Base-by-base conservation (phyloP, 164 flowering plant genomes). In the Brasenia schreberi region DNA sequence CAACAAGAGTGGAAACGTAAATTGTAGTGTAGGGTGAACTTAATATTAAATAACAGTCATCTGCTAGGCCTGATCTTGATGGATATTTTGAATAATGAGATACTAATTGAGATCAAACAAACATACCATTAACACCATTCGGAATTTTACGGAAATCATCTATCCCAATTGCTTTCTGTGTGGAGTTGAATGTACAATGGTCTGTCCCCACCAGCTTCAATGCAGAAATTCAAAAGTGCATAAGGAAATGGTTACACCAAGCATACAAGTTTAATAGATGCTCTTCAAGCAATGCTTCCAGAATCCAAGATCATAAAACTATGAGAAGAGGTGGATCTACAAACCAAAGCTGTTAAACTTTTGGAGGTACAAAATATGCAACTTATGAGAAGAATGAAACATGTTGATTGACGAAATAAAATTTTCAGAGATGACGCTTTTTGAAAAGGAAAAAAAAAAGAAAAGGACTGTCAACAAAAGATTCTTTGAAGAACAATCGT, bases 121-220 rank as follows among this genome's bases (percentile, higher is more conserved):
- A 1, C 6, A 65, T 89, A 92, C 99, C 99, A 80, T 95, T 95
- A 65, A 95, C 92, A 64, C 99, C 98, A 86, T 95, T 95, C 7
- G 99, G 99, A 45, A 95, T 95, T 71, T 86, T 95, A 18, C 97
- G 82, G 72, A 95, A 95, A 78, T 95, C 99, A 74, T 87, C 84
- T 69, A 86, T 75, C n/a, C 99, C 99, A 58, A 85, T 58, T 67
- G 96, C 81, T 78, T 95, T 95, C 74, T 95, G 99, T 43, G 90
- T 85, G 27, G 97, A 86, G 70, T 85, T 95, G 76, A 89, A 89
- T 42, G 82, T 65, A 77, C 99, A 95, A 76, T 95, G 99, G 76
- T 95, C 99, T 7, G 99, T 95, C 68, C 94, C 97, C 62, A 95
- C 96, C 68, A 94, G 96, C 97, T 95, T 87, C 81, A 82, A 65